Percentiles rank a stretch among this genome's conserved stretches.
These are phyloP conservation scores for Fusarium napiforme DNA, from an alignment of 2,329 filamentous ascomycete species.

Conservation along the genomic window DNA sequence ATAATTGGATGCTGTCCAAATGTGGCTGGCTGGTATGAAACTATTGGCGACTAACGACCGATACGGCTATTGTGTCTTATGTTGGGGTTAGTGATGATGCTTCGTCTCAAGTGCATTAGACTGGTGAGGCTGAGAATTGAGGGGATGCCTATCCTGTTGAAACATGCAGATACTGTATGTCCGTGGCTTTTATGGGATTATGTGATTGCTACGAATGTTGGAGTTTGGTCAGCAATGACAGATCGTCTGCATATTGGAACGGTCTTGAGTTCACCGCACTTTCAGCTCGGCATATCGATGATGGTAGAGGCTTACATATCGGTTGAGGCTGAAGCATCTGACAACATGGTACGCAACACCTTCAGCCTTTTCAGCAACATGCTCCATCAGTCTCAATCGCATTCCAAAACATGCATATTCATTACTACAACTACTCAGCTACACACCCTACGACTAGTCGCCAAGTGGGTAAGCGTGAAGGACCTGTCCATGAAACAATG, in stretches of 20 bases:
- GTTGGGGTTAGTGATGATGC: background rate
- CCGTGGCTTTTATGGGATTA: background rate
- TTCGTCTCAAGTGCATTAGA: background rate
- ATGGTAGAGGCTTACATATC: background rate
- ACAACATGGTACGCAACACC: rapidly evolving
- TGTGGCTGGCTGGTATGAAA: background rate
- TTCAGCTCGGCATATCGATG: background rate
- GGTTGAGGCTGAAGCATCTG: background rate
- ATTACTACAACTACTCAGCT: background rate
- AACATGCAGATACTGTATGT: background rate
- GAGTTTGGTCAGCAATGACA: background rate
- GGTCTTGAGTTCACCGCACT: background rate
- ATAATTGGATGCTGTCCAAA: background rate
- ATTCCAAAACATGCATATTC: background rate
- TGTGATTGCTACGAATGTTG: background rate
- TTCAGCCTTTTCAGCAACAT: rapidly evolving
- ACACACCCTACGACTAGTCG: slow-evolving; percentile 40
- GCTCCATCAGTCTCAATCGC: background rate
- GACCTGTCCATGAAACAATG: slow-evolving; percentile 54
- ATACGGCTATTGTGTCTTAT: slow-evolving; percentile 2
- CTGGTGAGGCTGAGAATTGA: background rate
- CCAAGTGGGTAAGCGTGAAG: slow-evolving; percentile 55
- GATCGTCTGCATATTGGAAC: rapidly evolving
- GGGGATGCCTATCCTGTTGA: background rate
- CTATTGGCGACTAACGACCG: background rate